These are phyloP conservation scores for Dacryopinax spathularia DNA, from an alignment of 768 basidiomycete genomes.

Conservation along the genomic window DNA sequence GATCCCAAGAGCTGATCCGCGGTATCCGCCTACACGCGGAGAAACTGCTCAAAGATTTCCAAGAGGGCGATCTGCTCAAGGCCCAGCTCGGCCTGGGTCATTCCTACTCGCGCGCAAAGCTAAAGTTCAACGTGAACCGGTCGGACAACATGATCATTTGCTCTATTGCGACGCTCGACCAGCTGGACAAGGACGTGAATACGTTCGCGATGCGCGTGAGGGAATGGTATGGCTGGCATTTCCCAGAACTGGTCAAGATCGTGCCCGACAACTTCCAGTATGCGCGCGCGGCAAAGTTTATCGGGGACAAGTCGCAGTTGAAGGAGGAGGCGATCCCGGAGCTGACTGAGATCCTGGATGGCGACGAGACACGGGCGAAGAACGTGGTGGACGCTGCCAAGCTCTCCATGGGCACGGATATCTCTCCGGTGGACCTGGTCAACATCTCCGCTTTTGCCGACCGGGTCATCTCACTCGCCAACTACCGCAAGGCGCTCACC, in stretches of 20 bases:
- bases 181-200: slow-evolving; percentile 98
- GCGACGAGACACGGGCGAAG: slow-evolving; percentile 72
- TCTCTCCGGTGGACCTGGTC: slow-evolving; percentile 85
- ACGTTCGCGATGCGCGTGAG: slow-evolving; percentile 95
- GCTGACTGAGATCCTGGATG: slow-evolving; percentile 63
- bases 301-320: slow-evolving; percentile 77
- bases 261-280: slow-evolving; percentile 93
- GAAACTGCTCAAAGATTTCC: slow-evolving; percentile 78
- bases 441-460: slow-evolving; percentile 87
- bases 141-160: slow-evolving; percentile 99
- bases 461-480: slow-evolving; percentile 79
- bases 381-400: slow-evolving; percentile 90
- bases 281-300: slow-evolving; percentile 68
- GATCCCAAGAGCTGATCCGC: slow-evolving; percentile 71
- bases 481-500: slow-evolving; percentile 83
- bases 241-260: slow-evolving; percentile 87
- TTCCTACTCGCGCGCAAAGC: slow-evolving; percentile 92
- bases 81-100: slow-evolving; percentile 95
- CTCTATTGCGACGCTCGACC: slow-evolving; percentile 93
- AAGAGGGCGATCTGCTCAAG: slow-evolving; percentile 73
- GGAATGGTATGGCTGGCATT: slow-evolving; percentile 99
- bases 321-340: slow-evolving; percentile 67
- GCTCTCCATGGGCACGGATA: slow-evolving; percentile 84
- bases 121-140: slow-evolving; percentile 94
- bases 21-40: slow-evolving; percentile 84